phyloP scores from a whole-genome alignment of 768 basidiomycete species.

The Lactarius trivialis region DNA sequence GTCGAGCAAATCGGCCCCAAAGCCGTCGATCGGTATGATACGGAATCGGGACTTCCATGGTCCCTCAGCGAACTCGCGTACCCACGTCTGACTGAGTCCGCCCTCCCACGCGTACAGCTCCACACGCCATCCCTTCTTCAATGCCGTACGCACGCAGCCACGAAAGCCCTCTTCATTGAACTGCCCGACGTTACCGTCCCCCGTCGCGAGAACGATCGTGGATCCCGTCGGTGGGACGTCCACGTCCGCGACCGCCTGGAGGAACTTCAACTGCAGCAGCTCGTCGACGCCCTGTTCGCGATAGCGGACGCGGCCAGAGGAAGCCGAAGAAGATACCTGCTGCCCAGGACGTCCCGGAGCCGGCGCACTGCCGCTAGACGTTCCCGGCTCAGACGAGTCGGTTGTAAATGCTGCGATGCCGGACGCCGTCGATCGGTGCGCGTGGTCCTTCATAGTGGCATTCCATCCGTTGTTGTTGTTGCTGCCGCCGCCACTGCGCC shows the following conservation, averaged over 20 bases:
- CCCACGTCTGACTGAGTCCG: slow-evolving; percentile 74
- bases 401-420: no score
- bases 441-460: slow-evolving; percentile 21
- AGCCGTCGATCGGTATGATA: slow-evolving; percentile 34
- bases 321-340: slow-evolving; percentile 22
- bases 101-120: slow-evolving; percentile 92
- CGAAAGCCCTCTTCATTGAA: slow-evolving; percentile 92
- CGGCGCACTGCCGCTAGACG: slow-evolving; percentile 21
- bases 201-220: slow-evolving; percentile 88
- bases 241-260: slow-evolving; percentile 72
- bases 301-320: slow-evolving; percentile 46
- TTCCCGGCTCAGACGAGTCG: slow-evolving; percentile 30
- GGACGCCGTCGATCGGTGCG: slow-evolving; percentile 20
- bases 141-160: slow-evolving; percentile 77
- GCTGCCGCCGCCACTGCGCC: slow-evolving; percentile 20
- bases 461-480: slow-evolving; percentile 19
- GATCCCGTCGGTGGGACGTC: slow-evolving; percentile 58
- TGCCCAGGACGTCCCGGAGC: slow-evolving; percentile 15
- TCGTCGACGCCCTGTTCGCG: slow-evolving; percentile 96
- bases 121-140: slow-evolving; percentile 90
- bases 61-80: slow-evolving; percentile 54
- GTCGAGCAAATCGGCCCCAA: slow-evolving; percentile 35
- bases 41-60: slow-evolving; percentile 27
- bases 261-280: slow-evolving; percentile 85
- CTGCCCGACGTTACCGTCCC: slow-evolving; percentile 87